Evolutionary conservation across 106 monocot genomes (phyloP), one percentile per base, ranked within the genome.

Genomic region (Dendrobium huoshanense): DNA sequence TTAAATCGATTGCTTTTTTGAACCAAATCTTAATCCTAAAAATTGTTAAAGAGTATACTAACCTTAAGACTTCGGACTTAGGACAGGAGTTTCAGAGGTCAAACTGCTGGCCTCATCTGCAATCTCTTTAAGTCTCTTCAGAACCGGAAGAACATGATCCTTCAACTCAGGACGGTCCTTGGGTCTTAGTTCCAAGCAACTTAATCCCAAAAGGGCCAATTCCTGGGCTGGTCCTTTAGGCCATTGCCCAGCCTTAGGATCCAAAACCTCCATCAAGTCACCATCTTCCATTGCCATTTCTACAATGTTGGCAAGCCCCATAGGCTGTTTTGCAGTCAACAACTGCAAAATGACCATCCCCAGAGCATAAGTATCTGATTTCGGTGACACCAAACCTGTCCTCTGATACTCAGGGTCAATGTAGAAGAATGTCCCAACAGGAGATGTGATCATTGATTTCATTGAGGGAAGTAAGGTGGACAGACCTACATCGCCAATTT

Each of bases 371-470:
- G 68, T 77, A 79, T 92, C 92, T 9, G 89, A 92, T 22, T 87
- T 92, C 5, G 87, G 40, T 17, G 92, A 89, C 2, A 92, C 79
- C 25, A 84, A 37, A 0, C 92, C 92, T 0, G 85, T 85, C 48
- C 89, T 89, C 65, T 89, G 89, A 44, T 89, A 92, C 85, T 92
- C 92, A 0, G 92, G 92, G 33, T 92, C 92, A 5, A 92, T 92
- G 85, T 89, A 92, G 80, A 85, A 89, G 25, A 92, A 80, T 24
- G 92, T 92, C 5, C 92, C 92, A 40, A 82, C 84, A 1, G 87
- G 89, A 4, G 85, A 84, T 19, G 92, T 92, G 40, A 51, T 61
- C 6, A 67, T 37, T 6, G 55, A 22, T 56, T 81, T 64, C 19
- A 45, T 18, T 0, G 70, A 7, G 9, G 85, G 79, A 49, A 89